Conservation (phyloP, 805 yeast species). For the Maudiozyma serrabonitensis region DNA sequence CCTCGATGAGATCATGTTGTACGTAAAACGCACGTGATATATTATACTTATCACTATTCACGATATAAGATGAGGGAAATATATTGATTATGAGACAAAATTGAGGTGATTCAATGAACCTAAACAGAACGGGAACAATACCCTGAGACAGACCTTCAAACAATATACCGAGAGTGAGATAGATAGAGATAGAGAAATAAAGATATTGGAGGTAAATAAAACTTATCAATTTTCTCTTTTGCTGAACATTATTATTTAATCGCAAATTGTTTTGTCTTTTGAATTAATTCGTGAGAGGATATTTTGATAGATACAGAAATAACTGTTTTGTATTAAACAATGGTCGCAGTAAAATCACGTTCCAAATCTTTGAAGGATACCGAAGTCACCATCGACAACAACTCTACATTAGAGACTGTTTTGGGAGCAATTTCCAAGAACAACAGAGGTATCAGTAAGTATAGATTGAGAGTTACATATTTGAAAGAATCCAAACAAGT, state of each 20-base stretch:
- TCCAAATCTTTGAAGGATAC: conserved; percentile 47
- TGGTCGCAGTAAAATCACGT: conserved; percentile 41
- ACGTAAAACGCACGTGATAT: neutral
- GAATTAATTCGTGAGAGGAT: too few species aligned
- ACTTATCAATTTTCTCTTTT: too few species aligned
- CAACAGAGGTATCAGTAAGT: conserved; percentile 34
- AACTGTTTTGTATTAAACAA: neutral
- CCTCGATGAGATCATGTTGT: neutral
- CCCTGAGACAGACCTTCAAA: too few species aligned
- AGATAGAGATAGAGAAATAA: too few species aligned
- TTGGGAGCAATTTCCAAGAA: conserved; percentile 34
- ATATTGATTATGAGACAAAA: too few species aligned
- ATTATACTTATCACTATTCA: neutral
- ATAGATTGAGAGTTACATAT: conserved; percentile 50
- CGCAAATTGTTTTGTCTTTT: too few species aligned
- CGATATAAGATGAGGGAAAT: neutral
- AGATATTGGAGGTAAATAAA: too few species aligned
- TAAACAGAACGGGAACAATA: too few species aligned
- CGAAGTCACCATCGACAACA: conserved; percentile 28
- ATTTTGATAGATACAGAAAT: too few species aligned
- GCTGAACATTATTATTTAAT: too few species aligned
- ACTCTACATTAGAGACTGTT: conserved; percentile 37
- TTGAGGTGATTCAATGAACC: too few species aligned
- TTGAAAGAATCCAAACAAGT: conserved; percentile 27
- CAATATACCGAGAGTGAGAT: too few species aligned